Conservation (phyloP, 192 early-diverging fungal species). For the Backusella sp. region DNA sequence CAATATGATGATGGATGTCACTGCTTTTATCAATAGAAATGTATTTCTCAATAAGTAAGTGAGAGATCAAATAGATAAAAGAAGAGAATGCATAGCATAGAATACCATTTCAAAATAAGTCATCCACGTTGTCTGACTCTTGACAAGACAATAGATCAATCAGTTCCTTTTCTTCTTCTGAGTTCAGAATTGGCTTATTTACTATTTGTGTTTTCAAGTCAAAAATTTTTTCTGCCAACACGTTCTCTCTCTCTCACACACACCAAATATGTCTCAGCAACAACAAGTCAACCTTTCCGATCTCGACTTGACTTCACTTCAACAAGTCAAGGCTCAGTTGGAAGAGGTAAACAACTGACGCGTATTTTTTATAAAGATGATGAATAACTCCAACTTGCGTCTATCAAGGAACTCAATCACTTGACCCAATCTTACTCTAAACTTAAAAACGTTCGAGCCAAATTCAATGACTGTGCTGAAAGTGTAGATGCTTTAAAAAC, state of each 20-base stretch:
- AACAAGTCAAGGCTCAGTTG: constrained; percentile 79
- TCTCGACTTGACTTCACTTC: constrained; percentile 81
- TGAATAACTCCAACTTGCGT: neutral
- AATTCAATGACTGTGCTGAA: constrained; percentile 83
- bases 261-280: neutral
- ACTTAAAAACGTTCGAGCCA: constrained; percentile 83
- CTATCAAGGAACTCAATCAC: constrained; percentile 75
- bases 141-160: neutral
- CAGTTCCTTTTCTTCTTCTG: neutral
- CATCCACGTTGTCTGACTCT: no score
- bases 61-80: no score
- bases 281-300: constrained; percentile 76
- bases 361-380: neutral
- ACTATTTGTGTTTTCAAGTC: no score
- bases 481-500: constrained; percentile 62
- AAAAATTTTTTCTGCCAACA: neutral
- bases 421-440: constrained; percentile 82
- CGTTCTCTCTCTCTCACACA: neutral
- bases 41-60: no score
- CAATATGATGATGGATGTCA: no score
- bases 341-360: constrained; percentile 61
- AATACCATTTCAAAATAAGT: no score
- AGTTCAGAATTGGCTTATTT: neutral
- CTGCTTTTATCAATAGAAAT: no score
- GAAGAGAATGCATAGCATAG: no score